Percentiles rank a stretch among this genome's conserved stretches.
Conservation (phyloP, 2,329 filamentous ascomycete genomes). For the Exophiala calicioides region DNA sequence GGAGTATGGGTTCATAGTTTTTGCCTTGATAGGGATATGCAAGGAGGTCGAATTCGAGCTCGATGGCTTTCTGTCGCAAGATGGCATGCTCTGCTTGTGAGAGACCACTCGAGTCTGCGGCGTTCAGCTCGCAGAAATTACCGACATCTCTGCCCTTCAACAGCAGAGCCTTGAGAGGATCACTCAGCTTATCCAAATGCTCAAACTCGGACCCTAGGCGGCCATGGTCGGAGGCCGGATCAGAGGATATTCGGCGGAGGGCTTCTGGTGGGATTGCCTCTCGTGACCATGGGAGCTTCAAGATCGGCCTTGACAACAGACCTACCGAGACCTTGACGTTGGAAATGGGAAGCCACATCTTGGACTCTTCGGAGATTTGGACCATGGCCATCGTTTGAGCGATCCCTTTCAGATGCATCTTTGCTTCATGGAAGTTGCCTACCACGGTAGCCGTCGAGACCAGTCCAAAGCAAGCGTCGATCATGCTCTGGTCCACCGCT, state of each 20-base stretch:
- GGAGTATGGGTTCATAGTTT: slow-evolving; percentile 18
- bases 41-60: slow-evolving; percentile 42
- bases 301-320: slow-evolving; percentile 38
- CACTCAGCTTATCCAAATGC: slow-evolving; percentile 35
- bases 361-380: slow-evolving; percentile 36
- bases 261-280: slow-evolving; percentile 35
- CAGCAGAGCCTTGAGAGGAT: slow-evolving; percentile 33
- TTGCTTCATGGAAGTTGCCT: slow-evolving; percentile 41
- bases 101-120: slow-evolving; percentile 29
- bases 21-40: slow-evolving; percentile 36
- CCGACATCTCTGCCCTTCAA: slow-evolving; percentile 36
- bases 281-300: slow-evolving; percentile 38
- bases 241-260: slow-evolving; percentile 35
- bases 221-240: slow-evolving; percentile 31
- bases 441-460: slow-evolving; percentile 42
- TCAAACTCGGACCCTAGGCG: slow-evolving; percentile 35
- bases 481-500: slow-evolving; percentile 38
- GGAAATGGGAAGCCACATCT: slow-evolving; percentile 22
- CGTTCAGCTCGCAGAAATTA: slow-evolving; percentile 36
- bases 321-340: slow-evolving; percentile 35
- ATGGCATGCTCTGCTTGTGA: slow-evolving; percentile 35
- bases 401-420: slow-evolving; percentile 40
- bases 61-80: slow-evolving; percentile 38
- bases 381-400: slow-evolving; percentile 39
- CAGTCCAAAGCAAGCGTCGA: slow-evolving; percentile 42